These are phyloP conservation scores for Metschnikowia lunata DNA, from an alignment of 805 yeast genomes.

Conservation along the genomic window DNA sequence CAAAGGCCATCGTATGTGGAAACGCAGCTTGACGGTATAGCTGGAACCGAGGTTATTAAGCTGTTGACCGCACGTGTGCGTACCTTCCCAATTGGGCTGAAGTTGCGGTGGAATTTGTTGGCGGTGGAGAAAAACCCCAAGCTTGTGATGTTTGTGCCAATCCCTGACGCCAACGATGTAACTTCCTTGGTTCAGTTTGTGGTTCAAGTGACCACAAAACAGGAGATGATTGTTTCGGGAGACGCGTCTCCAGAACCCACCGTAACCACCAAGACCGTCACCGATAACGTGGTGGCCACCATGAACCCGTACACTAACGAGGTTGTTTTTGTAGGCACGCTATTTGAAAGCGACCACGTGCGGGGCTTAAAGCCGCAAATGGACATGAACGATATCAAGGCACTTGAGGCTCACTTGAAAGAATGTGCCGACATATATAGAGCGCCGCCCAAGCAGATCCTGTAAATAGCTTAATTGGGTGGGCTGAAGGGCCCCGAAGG, in stretches of 20 bases:
- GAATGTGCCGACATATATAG: conserved; percentile 40
- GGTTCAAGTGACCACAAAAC: conserved; percentile 35
- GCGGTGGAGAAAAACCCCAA: conserved; percentile 70
- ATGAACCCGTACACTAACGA: conserved; percentile 38
- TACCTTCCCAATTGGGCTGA: conserved; percentile 50
- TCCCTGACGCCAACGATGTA: conserved; percentile 45
- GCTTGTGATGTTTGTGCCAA: conserved; percentile 63
- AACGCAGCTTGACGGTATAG: conserved; percentile 30
- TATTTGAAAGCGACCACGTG: conserved; percentile 35
- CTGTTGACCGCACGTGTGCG: conserved; percentile 30
- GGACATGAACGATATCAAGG: conserved; percentile 15
- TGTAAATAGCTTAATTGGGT: conserved; percentile 9
- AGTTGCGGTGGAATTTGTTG: conserved; percentile 72
- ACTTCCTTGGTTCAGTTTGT: conserved; percentile 37
- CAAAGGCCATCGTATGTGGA: conserved; percentile 44
- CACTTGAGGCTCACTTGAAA: conserved; percentile 23
- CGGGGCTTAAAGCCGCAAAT: conserved; percentile 38
- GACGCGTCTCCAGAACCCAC: conserved; percentile 19
- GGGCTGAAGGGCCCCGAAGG: background rate
- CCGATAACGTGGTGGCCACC: conserved; percentile 37
- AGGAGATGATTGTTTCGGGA: conserved; percentile 28
- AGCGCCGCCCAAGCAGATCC: conserved; percentile 25
- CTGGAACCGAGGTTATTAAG: conserved; percentile 31
- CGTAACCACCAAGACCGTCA: conserved; percentile 26
- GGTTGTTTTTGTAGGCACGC: conserved; percentile 35